Evolutionary conservation across 345 rosid genomes (phyloP).

Genomic region (Bruguiera gymnorhiza): DNA sequence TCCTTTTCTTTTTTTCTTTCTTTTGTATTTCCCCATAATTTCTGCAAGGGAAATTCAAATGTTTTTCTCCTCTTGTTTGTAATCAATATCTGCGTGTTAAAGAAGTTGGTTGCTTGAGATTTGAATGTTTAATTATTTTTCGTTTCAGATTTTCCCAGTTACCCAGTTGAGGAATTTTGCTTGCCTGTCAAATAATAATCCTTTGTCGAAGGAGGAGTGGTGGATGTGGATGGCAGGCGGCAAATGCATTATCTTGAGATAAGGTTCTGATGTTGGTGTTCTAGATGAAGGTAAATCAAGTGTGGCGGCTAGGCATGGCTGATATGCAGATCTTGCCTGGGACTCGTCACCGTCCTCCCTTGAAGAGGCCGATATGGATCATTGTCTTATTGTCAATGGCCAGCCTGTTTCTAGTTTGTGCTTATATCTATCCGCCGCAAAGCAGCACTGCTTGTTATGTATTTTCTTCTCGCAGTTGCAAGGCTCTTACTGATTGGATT

Average conservation of each 20-base stretch:
- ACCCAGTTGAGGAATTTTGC: neutral
- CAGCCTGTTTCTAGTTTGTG: conserved; percentile 61
- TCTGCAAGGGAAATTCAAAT: neutral
- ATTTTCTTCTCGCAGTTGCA: conserved; percentile 79
- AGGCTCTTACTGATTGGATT: conserved; percentile 77
- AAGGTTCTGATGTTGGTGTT: conserved; percentile 11
- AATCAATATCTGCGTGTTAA: neutral
- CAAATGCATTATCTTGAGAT: conserved; percentile 1
- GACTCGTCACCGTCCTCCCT: conserved; percentile 58
- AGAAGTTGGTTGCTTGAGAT: neutral
- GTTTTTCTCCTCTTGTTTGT: neutral
- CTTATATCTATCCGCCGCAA: conserved; percentile 79
- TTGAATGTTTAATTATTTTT: neutral
- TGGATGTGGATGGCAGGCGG: conserved; percentile 1
- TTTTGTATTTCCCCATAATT: neutral
- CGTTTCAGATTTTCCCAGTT: neutral
- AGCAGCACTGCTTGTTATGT: conserved; percentile 70
- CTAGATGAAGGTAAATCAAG: conserved; percentile 65
- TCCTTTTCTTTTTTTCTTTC: neutral
- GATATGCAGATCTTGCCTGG: conserved; percentile 68
- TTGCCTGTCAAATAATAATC: neutral
- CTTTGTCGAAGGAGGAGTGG: conserved; percentile 8
- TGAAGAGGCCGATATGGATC: conserved; percentile 87
- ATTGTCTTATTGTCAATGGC: conserved; percentile 64
- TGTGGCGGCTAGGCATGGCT: conserved; percentile 65